Evolutionary conservation across 257 asterid genomes (phyloP).

Genomic region (Przewalskia tangutica): DNA sequence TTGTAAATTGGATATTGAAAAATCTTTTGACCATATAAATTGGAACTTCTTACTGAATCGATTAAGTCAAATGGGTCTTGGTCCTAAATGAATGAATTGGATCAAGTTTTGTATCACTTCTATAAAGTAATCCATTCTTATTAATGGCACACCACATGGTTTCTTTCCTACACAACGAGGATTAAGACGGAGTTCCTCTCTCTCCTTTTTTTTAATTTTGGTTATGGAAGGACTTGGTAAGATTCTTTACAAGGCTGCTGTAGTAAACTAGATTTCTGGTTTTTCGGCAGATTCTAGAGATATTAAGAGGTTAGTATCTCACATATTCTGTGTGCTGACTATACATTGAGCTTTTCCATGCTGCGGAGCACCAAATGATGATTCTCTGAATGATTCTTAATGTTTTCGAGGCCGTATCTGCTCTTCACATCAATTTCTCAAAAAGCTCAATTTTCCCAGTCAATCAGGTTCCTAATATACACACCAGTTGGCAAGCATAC

Average conservation of each 20-base stretch:
- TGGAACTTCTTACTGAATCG: not conserved
- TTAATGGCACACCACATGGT: not conserved
- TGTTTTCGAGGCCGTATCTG: not conserved
- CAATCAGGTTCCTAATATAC: not conserved
- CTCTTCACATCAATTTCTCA: not conserved
- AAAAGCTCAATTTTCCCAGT: not conserved
- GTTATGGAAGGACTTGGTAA: not conserved
- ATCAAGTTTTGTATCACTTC: not conserved
- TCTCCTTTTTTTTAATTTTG: not conserved
- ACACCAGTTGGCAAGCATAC: not conserved
- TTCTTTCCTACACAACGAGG: not conserved
- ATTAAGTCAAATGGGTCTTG: not conserved
- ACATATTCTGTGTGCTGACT: not conserved
- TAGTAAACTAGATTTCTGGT: not conserved
- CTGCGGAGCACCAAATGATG: not conserved
- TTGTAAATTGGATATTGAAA: not conserved
- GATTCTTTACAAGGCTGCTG: not conserved
- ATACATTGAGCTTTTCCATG: not conserved
- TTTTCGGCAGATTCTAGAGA: not conserved
- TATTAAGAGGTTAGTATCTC: not conserved
- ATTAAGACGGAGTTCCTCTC: not conserved
- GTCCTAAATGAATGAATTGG: not conserved
- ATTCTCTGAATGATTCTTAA: not conserved
- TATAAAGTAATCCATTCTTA: not conserved
- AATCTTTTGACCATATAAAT: not conserved